A percentile compares a stretch with the other conserved stretches of the same genome.
These are phyloP conservation scores for Takakia lepidozioides DNA, from an alignment of 225 moss, liverwort and hornwort genomes.

Conservation along the genomic window DNA sequence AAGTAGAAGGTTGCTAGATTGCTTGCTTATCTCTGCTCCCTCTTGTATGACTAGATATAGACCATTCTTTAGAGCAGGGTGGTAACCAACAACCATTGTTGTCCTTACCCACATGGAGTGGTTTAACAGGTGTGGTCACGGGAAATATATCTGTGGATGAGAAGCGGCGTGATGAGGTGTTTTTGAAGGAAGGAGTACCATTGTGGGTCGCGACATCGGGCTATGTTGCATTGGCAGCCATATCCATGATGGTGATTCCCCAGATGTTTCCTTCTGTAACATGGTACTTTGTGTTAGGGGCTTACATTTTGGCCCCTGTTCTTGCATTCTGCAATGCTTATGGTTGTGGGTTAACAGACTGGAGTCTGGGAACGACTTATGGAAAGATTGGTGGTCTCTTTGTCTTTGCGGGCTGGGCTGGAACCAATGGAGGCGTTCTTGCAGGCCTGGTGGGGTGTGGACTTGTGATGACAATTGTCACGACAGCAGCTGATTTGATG, in stretches of 20 bases:
- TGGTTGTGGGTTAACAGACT: slow-evolving; percentile 46
- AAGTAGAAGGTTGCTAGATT: too few relatives aligned
- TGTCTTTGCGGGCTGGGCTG: slow-evolving; percentile 43
- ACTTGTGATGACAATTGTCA: slow-evolving; percentile 35
- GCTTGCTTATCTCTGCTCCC: too few relatives aligned
- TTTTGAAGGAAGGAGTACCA: slow-evolving; percentile 35
- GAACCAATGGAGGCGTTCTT: slow-evolving; percentile 35
- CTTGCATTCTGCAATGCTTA: slow-evolving; percentile 53
- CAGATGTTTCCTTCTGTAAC: slow-evolving; percentile 35
- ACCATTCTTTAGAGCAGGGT: too few relatives aligned
- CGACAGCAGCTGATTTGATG: slow-evolving; percentile 39
- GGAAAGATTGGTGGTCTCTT: slow-evolving; percentile 45
- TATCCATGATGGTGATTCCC: slow-evolving; percentile 25
- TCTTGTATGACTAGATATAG: too few relatives aligned
- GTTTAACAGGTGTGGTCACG: slow-evolving; percentile 7
- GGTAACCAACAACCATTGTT: too few relatives aligned
- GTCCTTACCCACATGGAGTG: too few relatives aligned
- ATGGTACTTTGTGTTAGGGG: slow-evolving; percentile 40
- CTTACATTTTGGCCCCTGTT: slow-evolving; percentile 39
- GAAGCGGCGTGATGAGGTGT: slow-evolving; percentile 26
- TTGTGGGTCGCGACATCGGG: slow-evolving; percentile 27
- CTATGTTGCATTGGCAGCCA: slow-evolving; percentile 35
- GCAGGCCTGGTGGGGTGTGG: slow-evolving; percentile 43
- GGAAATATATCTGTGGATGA: slow-evolving; percentile 13
- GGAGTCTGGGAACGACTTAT: slow-evolving; percentile 40